Evolutionary conservation across 208 protist species (phyloP), one percentile per base, ranked within the genome.

Genomic region (Wallacemonas sp.): DNA sequence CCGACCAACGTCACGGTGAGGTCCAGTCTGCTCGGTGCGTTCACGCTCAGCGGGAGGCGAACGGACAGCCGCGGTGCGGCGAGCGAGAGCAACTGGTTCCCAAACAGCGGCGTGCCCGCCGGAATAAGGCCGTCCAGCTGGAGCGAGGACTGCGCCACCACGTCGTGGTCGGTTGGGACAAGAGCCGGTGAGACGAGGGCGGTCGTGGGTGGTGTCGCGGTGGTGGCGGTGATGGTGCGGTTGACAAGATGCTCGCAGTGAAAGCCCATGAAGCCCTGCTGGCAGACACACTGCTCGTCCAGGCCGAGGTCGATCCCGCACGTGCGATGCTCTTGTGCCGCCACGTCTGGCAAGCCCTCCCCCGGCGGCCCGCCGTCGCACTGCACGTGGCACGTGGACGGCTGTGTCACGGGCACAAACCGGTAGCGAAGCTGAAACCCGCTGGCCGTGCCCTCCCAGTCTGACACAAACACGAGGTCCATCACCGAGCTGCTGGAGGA

Each of bases 401-500:
- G n/a, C 31, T 16, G 20, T 3, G 12, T 26, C 29, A n/a, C 18
- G n/a, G 62, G 50, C 18, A 72, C 74, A 70, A 92, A 89, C n/a
- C 46, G 66, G 63, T 92, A 92, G 31, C 64, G 78, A 8, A 91
- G 48, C 22, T 83, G 36, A 76, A 95, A 92, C 5, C 86, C 84
- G 10, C 68, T 36, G 1, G 49, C 36, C 10, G 48, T 29, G 18
- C 65, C 71, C 4, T 72, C 78, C 82, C 84, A 91, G 66, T 81
- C 74, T 2, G 85, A 90, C 12, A 63, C 22, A 57, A 94, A 91
- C 16, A 79, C 62, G 18, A 92, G 45, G n/a, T 77, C 39, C 28
- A 92, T 26, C 26, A 28, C 61, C 26, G 64, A 61, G 2, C 61
- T 62, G 2, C 54, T 62, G 11, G 83, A 92, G 3, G 36, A 48